Evolutionary conservation across 345 rosid species (phyloP).

Genomic region (Eucalyptus albens): DNA sequence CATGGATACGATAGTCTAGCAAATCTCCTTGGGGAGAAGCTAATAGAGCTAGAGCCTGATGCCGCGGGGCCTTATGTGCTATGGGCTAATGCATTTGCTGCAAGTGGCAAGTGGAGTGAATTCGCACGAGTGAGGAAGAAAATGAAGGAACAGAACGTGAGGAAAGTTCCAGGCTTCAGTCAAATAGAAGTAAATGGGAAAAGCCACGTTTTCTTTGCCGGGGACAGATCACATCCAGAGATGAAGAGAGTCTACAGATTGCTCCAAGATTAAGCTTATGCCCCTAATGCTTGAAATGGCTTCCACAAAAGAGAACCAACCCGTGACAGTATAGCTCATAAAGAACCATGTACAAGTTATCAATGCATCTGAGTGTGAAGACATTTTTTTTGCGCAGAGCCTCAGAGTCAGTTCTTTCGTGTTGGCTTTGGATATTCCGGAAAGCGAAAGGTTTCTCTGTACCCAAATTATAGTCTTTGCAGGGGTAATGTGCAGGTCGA

Average conservation of each 20-base stretch:
- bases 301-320: neutral
- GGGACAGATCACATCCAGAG: conserved; percentile 29
- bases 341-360: neutral
- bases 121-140: conserved; percentile 22
- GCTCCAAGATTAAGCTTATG: conserved; percentile 1
- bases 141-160: conserved; percentile 21
- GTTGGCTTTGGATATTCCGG: neutral
- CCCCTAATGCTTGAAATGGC: conserved; percentile 7
- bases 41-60: conserved; percentile 16
- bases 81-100: conserved; percentile 18
- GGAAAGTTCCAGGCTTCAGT: conserved; percentile 26
- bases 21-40: conserved; percentile 2
- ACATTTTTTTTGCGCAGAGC: neutral
- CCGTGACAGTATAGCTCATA: neutral
- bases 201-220: conserved; percentile 13
- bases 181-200: conserved; percentile 21
- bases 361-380: neutral
- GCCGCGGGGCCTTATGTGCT: conserved; percentile 11
- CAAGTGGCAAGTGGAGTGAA: conserved; percentile 18
- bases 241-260: conserved; percentile 7
- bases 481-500: neutral
- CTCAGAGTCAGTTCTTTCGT: neutral
- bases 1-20: conserved; percentile 10
- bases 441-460: neutral
- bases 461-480: neutral